These are phyloP conservation scores for Xylariales sp. DNA, from an alignment of 2,329 filamentous ascomycete species.

Conservation along the genomic window DNA sequence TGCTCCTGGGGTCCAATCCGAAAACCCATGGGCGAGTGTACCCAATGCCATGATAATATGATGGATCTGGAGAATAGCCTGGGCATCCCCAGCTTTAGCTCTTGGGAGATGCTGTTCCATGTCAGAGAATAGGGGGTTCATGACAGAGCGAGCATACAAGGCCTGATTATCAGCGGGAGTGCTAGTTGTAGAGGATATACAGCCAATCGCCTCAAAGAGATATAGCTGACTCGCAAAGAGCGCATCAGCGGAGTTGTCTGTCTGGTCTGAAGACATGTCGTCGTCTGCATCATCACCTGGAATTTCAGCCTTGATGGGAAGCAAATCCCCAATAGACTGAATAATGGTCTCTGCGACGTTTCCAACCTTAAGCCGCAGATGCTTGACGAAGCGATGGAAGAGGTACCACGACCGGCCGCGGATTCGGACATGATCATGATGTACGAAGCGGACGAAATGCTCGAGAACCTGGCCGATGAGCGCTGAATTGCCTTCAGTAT, in stretches of 20 bases:
- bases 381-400: slow-evolving; percentile 88
- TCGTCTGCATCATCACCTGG: slow-evolving; percentile 75
- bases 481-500: slow-evolving; percentile 61
- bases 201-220: slow-evolving; percentile 91
- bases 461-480: slow-evolving; percentile 85
- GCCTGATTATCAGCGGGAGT: slow-evolving; percentile 83
- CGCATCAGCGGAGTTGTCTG: slow-evolving; percentile 83
- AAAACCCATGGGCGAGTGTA: slow-evolving; percentile 87
- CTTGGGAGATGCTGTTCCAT: slow-evolving; percentile 74
- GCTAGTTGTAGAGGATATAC: slow-evolving; percentile 76
- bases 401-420: slow-evolving; percentile 94
- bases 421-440: slow-evolving; percentile 82
- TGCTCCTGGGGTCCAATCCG: slow-evolving; percentile 72
- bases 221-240: slow-evolving; percentile 89
- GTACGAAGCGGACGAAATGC: slow-evolving; percentile 85
- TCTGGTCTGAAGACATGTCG: slow-evolving; percentile 93
- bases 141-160: slow-evolving; percentile 78
- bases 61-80: slow-evolving; percentile 83
- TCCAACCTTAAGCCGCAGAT: slow-evolving; percentile 76
- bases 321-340: slow-evolving; percentile 79
- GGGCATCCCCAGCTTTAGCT: slow-evolving; percentile 76
- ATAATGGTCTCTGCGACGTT: slow-evolving; percentile 91
- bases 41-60: slow-evolving; percentile 96
- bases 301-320: slow-evolving; percentile 87
- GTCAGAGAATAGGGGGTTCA: slow-evolving; percentile 86